phyloP scores from a whole-genome alignment of 2,329 filamentous ascomycete genomes.

The Cryphonectria nitschkei region DNA sequence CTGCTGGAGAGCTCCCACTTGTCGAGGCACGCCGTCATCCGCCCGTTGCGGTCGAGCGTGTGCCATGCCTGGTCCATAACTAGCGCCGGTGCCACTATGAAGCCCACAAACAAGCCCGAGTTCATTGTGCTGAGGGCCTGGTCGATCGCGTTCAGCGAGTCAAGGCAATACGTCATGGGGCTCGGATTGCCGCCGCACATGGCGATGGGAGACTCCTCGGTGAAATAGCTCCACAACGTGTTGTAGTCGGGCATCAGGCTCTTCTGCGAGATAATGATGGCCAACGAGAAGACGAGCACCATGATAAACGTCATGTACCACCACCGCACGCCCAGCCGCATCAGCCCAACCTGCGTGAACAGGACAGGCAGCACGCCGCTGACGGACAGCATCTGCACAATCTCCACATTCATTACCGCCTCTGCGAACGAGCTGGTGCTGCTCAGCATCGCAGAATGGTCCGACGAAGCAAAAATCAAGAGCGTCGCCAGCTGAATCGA shows the following conservation, averaged over 20 bases:
- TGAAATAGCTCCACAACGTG: conserved; percentile 29
- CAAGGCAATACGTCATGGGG: conserved; percentile 27
- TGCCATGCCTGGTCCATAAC: conserved; percentile 20
- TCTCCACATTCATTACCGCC: conserved; percentile 30
- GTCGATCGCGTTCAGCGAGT: conserved; percentile 14
- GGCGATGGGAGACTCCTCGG: conserved; percentile 23
- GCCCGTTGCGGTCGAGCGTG: conserved; percentile 11
- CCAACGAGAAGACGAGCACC: conserved; percentile 28
- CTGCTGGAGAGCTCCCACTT: conserved; percentile 17
- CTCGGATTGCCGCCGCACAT: conserved; percentile 32
- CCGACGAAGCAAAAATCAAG: conserved; percentile 27
- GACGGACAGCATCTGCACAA: conserved; percentile 28
- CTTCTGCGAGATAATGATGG: conserved; percentile 23
- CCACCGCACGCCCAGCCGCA: conserved; percentile 33
- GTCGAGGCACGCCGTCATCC: conserved; percentile 12
- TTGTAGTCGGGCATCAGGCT: conserved; percentile 29
- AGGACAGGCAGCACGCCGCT: conserved; percentile 30
- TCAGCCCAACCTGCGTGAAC: conserved; percentile 32
- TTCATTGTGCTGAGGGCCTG: conserved; percentile 17
- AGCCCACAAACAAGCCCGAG: conserved; percentile 22
- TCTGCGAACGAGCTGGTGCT: conserved; percentile 29
- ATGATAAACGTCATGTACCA: conserved; percentile 33
- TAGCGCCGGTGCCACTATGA: conserved; percentile 18
- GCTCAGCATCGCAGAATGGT: conserved; percentile 23
- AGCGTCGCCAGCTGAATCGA: conserved; percentile 34